A percentile compares a stretch with the other conserved stretches of the same genome.
Conservation (phyloP, 495 filamentous ascomycete genomes). For the Pseudevernia furfuracea region DNA sequence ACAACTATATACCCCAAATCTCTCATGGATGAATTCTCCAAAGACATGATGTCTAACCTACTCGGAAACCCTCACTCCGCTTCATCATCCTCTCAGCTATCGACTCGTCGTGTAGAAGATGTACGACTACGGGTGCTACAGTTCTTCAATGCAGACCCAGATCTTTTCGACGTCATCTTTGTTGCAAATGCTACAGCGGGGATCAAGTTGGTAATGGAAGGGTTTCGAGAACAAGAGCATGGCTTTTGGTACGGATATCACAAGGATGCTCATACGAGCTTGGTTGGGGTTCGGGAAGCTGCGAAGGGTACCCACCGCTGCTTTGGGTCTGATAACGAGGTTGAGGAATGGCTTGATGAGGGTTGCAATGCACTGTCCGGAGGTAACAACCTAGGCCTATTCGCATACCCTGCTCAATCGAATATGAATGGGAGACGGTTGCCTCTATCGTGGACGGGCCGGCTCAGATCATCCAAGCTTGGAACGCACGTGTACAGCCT, state of each 20-base stretch:
- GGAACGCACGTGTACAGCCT: constrained; percentile 53
- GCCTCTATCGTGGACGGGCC: constrained; percentile 60
- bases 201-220: constrained; percentile 77
- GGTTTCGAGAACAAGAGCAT: constrained; percentile 51
- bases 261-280: constrained; percentile 76
- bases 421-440: constrained; percentile 85
- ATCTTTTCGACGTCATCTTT: constrained; percentile 81
- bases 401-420: constrained; percentile 85
- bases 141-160: constrained; percentile 79
- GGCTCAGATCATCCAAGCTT: constrained; percentile 37
- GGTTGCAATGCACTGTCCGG: constrained; percentile 21
- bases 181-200: constrained; percentile 88
- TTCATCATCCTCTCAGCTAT: constrained; percentile 70
- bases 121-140: constrained; percentile 61
- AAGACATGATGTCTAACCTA: constrained; percentile 67
- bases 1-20: constrained; percentile 77
- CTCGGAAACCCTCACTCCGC: constrained; percentile 91
- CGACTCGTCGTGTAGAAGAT: constrained; percentile 67
- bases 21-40: constrained; percentile 66
- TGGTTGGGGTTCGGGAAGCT: constrained; percentile 74
- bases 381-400: constrained; percentile 41
- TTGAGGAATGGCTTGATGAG: constrained; percentile 58
- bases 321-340: constrained; percentile 56
- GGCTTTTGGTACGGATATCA: constrained; percentile 84
- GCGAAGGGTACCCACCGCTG: constrained; percentile 54